phyloP scores from a whole-genome alignment of 83 land plant species.

The Thuja plicata region DNA sequence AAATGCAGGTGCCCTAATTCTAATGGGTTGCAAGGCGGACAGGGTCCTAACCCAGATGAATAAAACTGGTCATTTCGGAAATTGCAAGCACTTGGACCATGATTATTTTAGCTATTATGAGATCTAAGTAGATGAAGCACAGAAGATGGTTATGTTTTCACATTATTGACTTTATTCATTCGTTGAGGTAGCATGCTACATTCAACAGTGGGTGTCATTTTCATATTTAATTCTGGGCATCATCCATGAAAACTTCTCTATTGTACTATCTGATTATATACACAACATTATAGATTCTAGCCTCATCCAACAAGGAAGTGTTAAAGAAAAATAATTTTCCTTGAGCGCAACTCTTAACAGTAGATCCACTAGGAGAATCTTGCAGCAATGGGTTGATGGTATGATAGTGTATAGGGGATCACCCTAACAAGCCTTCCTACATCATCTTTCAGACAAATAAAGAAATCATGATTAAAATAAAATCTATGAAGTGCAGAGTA shows the following conservation, averaged over 20 bases:
- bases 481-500: too few species aligned
- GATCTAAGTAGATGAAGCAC: not conserved
- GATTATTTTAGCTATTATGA: not conserved
- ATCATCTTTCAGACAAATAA: too few species aligned
- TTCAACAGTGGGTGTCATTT: not conserved
- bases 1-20: conserved; percentile 54
- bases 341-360: too few species aligned
- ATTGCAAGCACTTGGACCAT: not conserved
- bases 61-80: not conserved
- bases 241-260: not conserved
- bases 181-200: not conserved
- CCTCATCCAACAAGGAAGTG: too few species aligned
- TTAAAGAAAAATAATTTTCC: too few species aligned
- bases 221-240: not conserved
- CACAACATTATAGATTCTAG: too few species aligned
- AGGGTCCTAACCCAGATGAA: conserved; percentile 10
- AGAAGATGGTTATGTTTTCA: not conserved
- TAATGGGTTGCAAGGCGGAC: conserved; percentile 65
- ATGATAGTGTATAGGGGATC: too few species aligned
- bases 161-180: not conserved
- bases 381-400: too few species aligned
- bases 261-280: too few species aligned
- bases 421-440: too few species aligned
- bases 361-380: too few species aligned
- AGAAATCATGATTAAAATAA: too few species aligned